Evolutionary conservation across 805 yeast species (phyloP).

Genomic region (Teunomyces aglyptinius): DNA sequence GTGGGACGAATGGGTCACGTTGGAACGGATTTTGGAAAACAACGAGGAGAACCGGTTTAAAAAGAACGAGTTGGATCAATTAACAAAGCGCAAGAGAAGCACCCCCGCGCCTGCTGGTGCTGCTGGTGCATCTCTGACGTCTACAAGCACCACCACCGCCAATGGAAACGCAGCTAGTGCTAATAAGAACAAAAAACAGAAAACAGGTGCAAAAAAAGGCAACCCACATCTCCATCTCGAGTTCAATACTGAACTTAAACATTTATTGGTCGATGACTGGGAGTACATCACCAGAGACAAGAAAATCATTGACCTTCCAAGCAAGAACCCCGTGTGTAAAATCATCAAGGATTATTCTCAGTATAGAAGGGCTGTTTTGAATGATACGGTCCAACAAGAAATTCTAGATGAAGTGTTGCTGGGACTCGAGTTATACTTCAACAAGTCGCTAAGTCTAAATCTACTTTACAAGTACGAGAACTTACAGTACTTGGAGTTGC

Average conservation of each 20-base stretch:
- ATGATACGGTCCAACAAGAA: slow-evolving; percentile 14
- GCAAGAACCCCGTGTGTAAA: slow-evolving; percentile 48
- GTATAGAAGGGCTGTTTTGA: slow-evolving; percentile 16
- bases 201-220: not conserved
- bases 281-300: slow-evolving; percentile 82
- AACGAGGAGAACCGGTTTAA: slow-evolving; percentile 65
- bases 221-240: slow-evolving; percentile 60
- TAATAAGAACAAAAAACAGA: slow-evolving; percentile 1
- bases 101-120: slow-evolving; percentile 16
- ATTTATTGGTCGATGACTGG: slow-evolving; percentile 88
- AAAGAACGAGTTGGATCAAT: slow-evolving; percentile 55
- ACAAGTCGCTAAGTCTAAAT: slow-evolving; percentile 65
- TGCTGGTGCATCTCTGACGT: slow-evolving; percentile 13
- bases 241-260: slow-evolving; percentile 66
- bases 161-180: not conserved
- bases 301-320: slow-evolving; percentile 65
- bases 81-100: slow-evolving; percentile 16
- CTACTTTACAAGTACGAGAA: slow-evolving; percentile 76
- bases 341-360: slow-evolving; percentile 54
- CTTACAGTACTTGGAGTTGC: slow-evolving; percentile 60
- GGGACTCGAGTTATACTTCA: slow-evolving; percentile 74
- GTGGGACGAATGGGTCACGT: slow-evolving; percentile 96
- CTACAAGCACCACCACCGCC: slow-evolving; percentile 4
- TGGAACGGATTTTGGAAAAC: slow-evolving; percentile 62
- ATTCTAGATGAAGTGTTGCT: slow-evolving; percentile 62